phyloP scores from a whole-genome alignment of 257 asterid genomes.

The Solanum dulcamara region DNA sequence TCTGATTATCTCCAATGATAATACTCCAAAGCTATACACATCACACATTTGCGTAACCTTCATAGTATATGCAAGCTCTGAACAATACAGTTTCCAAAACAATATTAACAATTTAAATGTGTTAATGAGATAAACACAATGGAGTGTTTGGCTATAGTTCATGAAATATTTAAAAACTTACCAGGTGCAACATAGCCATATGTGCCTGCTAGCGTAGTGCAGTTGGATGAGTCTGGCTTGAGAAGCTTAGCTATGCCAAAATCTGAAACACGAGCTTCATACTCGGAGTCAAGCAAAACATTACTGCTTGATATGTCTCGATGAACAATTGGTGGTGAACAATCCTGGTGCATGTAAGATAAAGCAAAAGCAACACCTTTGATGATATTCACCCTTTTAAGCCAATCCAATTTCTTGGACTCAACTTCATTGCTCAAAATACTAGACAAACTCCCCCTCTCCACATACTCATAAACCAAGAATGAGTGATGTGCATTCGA shows the following conservation, averaged over 20 bases:
- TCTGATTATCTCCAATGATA: neutral
- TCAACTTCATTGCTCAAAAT: neutral
- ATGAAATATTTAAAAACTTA: neutral
- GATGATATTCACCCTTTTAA: neutral
- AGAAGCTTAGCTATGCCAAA: neutral
- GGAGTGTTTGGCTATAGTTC: neutral
- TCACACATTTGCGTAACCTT: neutral
- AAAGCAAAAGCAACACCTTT: neutral
- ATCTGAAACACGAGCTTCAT: neutral
- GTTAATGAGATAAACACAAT: neutral
- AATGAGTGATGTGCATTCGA: neutral
- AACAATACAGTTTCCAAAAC: neutral
- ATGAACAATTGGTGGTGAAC: neutral
- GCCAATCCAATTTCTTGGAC: neutral
- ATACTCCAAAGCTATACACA: neutral
- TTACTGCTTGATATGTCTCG: conserved; percentile 3
- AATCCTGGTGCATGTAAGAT: neutral
- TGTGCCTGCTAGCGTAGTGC: neutral
- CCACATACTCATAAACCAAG: conserved; percentile 1
- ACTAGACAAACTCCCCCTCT: neutral
- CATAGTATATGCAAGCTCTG: neutral
- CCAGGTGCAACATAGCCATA: neutral
- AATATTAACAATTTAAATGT: neutral
- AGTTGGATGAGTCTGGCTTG: neutral
- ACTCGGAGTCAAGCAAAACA: neutral